Conservation (phyloP, 2,329 filamentous ascomycete genomes). For the Chaetomiaceae sp. region DNA sequence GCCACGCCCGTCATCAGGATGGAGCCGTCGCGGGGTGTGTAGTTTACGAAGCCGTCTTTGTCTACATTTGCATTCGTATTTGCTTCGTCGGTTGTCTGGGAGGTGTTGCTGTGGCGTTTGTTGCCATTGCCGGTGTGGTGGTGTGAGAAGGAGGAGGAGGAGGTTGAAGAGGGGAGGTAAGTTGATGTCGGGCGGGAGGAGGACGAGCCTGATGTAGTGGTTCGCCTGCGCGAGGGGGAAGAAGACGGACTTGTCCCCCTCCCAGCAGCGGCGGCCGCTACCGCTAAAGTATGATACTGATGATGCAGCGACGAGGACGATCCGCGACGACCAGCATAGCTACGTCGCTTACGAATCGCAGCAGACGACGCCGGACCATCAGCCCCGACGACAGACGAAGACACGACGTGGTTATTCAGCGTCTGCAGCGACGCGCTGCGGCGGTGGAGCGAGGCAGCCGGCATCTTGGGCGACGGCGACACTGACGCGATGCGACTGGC, state of each 20-base stretch:
- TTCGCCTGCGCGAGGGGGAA: not conserved
- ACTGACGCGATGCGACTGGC: constrained; percentile 4
- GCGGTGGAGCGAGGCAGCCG: constrained; percentile 14
- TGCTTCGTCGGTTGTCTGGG: not conserved
- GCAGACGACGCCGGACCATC: not conserved
- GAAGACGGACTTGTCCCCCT: not conserved
- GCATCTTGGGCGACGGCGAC: constrained; percentile 1
- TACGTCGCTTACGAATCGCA: constrained; percentile 35
- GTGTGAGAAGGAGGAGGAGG: not conserved
- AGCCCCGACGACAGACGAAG: too few species aligned
- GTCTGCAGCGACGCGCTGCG: constrained; percentile 29
- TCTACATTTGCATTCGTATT: not conserved
- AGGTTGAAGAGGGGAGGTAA: not conserved
- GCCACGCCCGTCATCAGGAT: constrained; percentile 86
- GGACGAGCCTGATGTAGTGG: not conserved
- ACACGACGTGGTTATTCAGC: constrained; percentile 14
- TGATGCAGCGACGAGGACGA: constrained; percentile 7
- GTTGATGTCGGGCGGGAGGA: not conserved
- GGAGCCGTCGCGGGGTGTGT: constrained; percentile 72
- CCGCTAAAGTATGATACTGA: constrained; percentile 4
- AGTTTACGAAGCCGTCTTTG: constrained; percentile 74
- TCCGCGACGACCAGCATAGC: constrained; percentile 29
- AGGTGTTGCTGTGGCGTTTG: not conserved
- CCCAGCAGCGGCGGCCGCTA: not conserved
- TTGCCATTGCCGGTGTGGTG: not conserved